These are phyloP conservation scores for Licmophora abbreviata DNA, from an alignment of 108 stramenopile genomes.

Conservation along the genomic window DNA sequence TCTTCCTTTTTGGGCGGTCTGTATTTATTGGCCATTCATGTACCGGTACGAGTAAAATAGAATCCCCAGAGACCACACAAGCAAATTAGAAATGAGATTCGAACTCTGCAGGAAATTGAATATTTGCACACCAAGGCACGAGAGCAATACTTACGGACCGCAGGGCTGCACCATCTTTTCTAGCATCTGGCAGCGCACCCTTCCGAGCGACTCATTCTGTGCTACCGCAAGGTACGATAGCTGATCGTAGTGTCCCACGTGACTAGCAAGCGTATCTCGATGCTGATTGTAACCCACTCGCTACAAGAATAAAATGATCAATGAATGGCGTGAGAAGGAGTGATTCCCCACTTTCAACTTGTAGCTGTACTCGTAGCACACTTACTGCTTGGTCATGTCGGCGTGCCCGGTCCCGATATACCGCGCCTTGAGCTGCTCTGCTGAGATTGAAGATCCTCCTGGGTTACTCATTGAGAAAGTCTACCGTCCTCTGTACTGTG, in stretches of 20 bases:
- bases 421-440: conserved; percentile 82
- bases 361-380: conserved; percentile 1
- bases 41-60: neutral
- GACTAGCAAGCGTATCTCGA: conserved; percentile 93
- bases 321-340: neutral
- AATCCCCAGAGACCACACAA: no score
- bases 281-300: conserved; percentile 98
- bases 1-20: neutral
- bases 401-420: conserved; percentile 86
- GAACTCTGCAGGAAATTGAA: neutral
- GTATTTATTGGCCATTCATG: neutral
- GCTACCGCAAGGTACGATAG: conserved; percentile 92
- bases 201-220: conserved; percentile 90
- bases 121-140: neutral
- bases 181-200: conserved; percentile 81
- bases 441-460: conserved; percentile 76
- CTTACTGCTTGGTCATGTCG: conserved; percentile 82
- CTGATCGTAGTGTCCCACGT: conserved; percentile 95
- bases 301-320: conserved; percentile 10
- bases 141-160: conserved; percentile 40
- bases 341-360: neutral
- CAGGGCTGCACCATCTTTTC: conserved; percentile 86
- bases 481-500: neutral
- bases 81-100: conserved; percentile 1
- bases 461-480: conserved; percentile 62